Evolutionary conservation across 2,329 filamentous ascomycete genomes (phyloP).

Genomic region (Phialemoniopsis sp.): DNA sequence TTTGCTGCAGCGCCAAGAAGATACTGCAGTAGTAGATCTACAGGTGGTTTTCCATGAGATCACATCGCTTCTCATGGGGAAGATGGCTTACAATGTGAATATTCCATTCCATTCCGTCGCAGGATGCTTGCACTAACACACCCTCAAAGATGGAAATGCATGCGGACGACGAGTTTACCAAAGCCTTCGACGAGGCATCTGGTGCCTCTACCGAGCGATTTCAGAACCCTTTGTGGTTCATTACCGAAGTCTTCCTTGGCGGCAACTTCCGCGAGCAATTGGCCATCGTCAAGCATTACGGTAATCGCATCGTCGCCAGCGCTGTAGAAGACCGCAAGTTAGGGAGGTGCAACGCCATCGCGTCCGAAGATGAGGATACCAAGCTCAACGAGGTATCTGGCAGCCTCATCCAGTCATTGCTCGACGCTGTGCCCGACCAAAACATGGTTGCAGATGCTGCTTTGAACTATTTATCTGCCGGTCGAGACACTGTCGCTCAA

Average conservation of each 20-base stretch:
- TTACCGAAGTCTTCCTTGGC: constrained; percentile 53
- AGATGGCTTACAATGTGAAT: constrained; percentile 58
- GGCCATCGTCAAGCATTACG: constrained; percentile 46
- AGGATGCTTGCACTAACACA: no score
- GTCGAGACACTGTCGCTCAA: constrained; percentile 62
- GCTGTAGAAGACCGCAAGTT: constrained; percentile 37
- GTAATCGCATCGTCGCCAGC: constrained; percentile 51
- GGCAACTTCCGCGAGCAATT: constrained; percentile 34
- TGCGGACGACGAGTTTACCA: constrained; percentile 53
- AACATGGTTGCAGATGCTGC: constrained; percentile 59
- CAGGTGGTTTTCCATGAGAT: constrained; percentile 60
- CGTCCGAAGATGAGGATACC: constrained; percentile 7
- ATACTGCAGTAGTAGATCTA: constrained; percentile 40
- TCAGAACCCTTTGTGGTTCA: constrained; percentile 59
- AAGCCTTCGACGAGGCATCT: constrained; percentile 59
- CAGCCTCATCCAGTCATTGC: constrained; percentile 55
- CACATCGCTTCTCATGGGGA: constrained; percentile 63
- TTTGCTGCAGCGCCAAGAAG: constrained; percentile 24
- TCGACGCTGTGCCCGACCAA: constrained; percentile 51
- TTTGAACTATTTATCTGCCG: constrained; percentile 62
- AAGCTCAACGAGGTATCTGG: constrained; percentile 41
- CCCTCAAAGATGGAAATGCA: constrained; percentile 57
- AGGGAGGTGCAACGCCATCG: neutral
- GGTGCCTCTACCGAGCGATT: constrained; percentile 57
- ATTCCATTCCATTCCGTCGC: no score